Evolutionary conservation across 129 eudicot genomes (phyloP).

Genomic region (Centella asiatica): DNA sequence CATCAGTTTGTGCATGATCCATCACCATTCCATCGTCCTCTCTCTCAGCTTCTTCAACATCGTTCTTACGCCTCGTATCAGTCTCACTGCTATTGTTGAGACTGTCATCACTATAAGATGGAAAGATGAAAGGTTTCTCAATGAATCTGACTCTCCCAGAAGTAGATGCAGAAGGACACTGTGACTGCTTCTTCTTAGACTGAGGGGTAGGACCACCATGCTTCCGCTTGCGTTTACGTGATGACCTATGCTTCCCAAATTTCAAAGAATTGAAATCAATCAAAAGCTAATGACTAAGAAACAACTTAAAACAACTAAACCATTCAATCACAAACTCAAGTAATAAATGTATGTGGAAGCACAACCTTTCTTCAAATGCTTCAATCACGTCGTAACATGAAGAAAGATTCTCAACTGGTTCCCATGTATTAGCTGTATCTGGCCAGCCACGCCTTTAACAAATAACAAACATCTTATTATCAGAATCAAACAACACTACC

Average conservation of each 20-base stretch:
- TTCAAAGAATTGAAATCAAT: slow-evolving; percentile 18
- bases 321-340: neutral
- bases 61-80: slow-evolving; percentile 20
- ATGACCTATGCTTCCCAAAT: slow-evolving; percentile 38
- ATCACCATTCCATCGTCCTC: slow-evolving; percentile 27
- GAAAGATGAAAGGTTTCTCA: slow-evolving; percentile 33
- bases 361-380: slow-evolving; percentile 81
- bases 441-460: slow-evolving; percentile 94
- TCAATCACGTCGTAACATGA: slow-evolving; percentile 62
- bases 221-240: slow-evolving; percentile 60
- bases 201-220: slow-evolving; percentile 29
- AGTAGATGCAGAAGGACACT: slow-evolving; percentile 44
- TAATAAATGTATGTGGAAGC: neutral
- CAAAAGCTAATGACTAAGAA: slow-evolving; percentile 10
- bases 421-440: slow-evolving; percentile 89
- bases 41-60: slow-evolving; percentile 19
- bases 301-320: neutral
- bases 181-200: slow-evolving; percentile 50
- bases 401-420: slow-evolving; percentile 64
- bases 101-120: slow-evolving; percentile 13
- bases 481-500: slow-evolving; percentile 20
- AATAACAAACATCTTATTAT: slow-evolving; percentile 17
- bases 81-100: slow-evolving; percentile 25
- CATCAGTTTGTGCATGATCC: slow-evolving; percentile 21
- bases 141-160: slow-evolving; percentile 30